Evolutionary conservation across 345 rosid species (phyloP).

Genomic region (Pseudoturritis turrita): DNA sequence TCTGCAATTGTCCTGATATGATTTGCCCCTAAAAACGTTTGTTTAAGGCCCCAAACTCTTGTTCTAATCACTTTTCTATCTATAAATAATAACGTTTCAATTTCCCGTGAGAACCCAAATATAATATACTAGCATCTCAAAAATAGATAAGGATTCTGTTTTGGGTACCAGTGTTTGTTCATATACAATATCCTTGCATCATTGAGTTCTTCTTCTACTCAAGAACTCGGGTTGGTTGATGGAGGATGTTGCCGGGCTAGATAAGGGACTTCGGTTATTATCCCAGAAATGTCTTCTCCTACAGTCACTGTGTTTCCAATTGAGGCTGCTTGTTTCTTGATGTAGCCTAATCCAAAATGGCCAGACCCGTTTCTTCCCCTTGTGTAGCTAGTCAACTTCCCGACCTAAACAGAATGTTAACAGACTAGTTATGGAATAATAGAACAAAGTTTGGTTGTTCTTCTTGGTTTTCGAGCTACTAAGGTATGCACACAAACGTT

Average conservation of each 20-base stretch:
- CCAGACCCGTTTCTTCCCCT: constrained; percentile 38
- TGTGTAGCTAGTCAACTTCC: constrained; percentile 77
- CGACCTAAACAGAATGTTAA: constrained; percentile 42
- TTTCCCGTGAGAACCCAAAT: not conserved
- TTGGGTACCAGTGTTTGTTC: not conserved
- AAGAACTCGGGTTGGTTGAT: constrained; percentile 37
- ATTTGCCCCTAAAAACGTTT: constrained; percentile 8
- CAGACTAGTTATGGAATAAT: not conserved
- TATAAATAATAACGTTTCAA: not conserved
- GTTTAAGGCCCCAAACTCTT: not conserved
- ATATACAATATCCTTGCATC: constrained; percentile 2
- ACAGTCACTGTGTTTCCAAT: constrained; percentile 49
- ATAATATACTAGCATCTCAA: not conserved
- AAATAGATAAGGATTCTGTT: not conserved
- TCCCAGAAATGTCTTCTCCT: constrained; percentile 54
- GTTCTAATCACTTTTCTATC: not conserved
- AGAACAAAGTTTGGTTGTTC: not conserved
- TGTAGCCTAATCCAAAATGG: constrained; percentile 75
- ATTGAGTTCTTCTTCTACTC: constrained; percentile 9
- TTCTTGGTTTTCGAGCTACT: not conserved
- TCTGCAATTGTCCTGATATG: constrained; percentile 16
- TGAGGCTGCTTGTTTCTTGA: constrained; percentile 50
- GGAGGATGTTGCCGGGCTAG: constrained; percentile 53
- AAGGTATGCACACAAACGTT: constrained; percentile 8
- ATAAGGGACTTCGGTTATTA: constrained; percentile 57